A percentile compares a stretch with the other conserved stretches of the same genome.
These are phyloP conservation scores for Fraxinus greggii DNA, from an alignment of 305 asterid species.

Conservation along the genomic window DNA sequence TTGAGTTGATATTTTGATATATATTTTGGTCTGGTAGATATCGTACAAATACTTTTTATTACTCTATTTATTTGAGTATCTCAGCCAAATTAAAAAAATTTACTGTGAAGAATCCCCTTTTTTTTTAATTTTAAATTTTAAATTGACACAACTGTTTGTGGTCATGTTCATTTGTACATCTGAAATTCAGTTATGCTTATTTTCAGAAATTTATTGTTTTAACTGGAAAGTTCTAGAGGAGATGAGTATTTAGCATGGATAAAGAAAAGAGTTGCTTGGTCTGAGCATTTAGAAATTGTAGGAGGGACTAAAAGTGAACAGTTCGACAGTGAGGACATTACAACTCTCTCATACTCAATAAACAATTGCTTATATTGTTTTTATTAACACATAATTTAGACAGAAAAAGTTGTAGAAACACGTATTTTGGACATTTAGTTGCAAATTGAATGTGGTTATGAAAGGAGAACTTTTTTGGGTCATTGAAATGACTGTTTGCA, in stretches of 20 bases:
- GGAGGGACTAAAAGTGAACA: not conserved
- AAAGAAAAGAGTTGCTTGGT: not conserved
- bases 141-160: not conserved
- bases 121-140: not conserved
- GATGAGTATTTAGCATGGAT: slow-evolving; percentile 2
- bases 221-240: slow-evolving; percentile 4
- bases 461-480: not conserved
- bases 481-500: not conserved
- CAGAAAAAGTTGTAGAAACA: not conserved
- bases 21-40: too few species aligned
- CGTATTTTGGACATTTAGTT: not conserved
- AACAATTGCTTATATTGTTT: not conserved
- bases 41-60: not conserved
- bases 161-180: not conserved
- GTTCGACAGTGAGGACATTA: not conserved
- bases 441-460: not conserved
- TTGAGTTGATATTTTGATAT: not conserved
- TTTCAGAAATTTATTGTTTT: slow-evolving; percentile 7
- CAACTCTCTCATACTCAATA: not conserved
- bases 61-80: not conserved
- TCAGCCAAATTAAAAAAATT: not conserved
- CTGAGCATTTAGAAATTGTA: not conserved
- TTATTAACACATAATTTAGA: not conserved
- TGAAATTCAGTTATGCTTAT: not conserved
- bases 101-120: not conserved